Percentiles rank a stretch among this genome's conserved stretches.
These are phyloP conservation scores for Lipomyces starkeyi DNA, from an alignment of 805 yeast species.

Conservation along the genomic window DNA sequence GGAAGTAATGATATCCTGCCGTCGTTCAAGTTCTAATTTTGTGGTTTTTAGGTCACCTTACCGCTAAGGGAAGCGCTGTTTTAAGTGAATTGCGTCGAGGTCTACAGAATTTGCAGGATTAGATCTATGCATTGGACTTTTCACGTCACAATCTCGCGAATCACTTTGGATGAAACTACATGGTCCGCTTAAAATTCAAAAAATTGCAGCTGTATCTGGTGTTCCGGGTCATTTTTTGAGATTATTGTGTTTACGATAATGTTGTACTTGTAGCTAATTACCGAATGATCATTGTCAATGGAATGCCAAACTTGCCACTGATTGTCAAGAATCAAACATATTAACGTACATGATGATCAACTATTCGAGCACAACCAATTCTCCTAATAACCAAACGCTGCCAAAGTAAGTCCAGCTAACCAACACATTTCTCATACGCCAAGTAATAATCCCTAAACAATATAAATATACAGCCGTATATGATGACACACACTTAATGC, in stretches of 20 bases:
- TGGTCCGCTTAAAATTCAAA: background rate
- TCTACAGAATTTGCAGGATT: slow-evolving; percentile 21
- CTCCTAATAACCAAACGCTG: background rate
- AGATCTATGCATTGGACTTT: background rate
- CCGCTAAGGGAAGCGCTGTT: slow-evolving; percentile 30
- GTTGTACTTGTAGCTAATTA: background rate
- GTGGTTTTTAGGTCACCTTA: slow-evolving; percentile 22
- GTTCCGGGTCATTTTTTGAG: background rate
- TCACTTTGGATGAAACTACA: background rate
- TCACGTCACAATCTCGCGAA: background rate
- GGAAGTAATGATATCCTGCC: background rate
- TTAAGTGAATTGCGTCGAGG: slow-evolving; percentile 32
- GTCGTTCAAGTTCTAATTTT: background rate
- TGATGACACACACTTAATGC: background rate
- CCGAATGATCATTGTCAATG: background rate
- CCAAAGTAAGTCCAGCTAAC: background rate
- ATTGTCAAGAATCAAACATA: background rate
- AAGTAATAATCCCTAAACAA: background rate
- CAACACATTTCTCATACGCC: background rate
- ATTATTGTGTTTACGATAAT: background rate
- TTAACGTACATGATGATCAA: background rate
- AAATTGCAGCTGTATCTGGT: background rate
- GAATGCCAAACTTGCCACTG: background rate
- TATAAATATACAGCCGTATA: background rate
- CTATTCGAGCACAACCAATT: background rate